phyloP scores from a whole-genome alignment of 1,139 yeast species.

The Zygotorulaspora mrakii region DNA sequence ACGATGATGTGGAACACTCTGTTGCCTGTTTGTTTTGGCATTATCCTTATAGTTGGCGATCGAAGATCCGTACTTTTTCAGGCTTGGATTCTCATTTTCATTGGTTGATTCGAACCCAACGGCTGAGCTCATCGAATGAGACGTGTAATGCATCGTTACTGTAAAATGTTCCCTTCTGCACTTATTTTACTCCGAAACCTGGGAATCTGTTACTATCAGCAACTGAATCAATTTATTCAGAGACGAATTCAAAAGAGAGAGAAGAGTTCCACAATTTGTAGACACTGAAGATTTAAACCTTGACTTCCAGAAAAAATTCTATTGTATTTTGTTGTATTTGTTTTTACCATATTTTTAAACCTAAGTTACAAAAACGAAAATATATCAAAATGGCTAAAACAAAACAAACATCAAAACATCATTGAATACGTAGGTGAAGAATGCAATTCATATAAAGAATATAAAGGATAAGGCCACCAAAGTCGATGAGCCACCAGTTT shows the following conservation, averaged over 20 bases:
- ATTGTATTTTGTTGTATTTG: background rate
- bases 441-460: no score
- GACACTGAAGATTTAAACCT: no score
- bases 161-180: background rate
- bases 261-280: no score
- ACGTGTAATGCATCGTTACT: conserved; percentile 11
- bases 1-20: conserved; percentile 19
- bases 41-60: conserved; percentile 9
- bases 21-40: conserved; percentile 3
- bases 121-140: conserved; percentile 14
- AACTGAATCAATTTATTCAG: background rate
- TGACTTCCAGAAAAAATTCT: background rate
- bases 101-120: conserved; percentile 9
- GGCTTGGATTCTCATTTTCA: conserved; percentile 8
- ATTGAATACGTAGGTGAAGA: conserved; percentile 11
- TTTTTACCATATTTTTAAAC: background rate
- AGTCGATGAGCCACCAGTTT: no score
- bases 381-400: conserved; percentile 10
- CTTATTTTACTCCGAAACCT: no score
- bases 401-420: conserved; percentile 9
- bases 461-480: no score
- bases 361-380: conserved; percentile 16
- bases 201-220: no score
- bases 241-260: background rate
- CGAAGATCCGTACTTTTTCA: conserved; percentile 7